Evolutionary conservation across 2,329 filamentous ascomycete species (phyloP), one percentile per base, ranked within the genome.

Genomic region (Neodidymelliopsis sp.): DNA sequence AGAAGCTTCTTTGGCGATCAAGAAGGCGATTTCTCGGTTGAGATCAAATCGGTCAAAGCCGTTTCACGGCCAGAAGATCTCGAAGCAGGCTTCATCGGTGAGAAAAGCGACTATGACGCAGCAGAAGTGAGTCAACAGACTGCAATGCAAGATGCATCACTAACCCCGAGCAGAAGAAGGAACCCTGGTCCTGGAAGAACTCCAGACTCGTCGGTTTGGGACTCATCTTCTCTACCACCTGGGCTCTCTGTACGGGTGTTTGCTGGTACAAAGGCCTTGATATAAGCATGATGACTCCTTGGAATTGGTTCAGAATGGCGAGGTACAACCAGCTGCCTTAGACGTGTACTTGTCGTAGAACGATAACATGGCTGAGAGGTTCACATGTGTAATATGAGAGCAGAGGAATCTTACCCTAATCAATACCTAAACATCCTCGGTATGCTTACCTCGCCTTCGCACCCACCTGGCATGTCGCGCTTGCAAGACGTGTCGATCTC

Each of bases 1-100:
- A 77, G 90, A 68, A 94, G 89, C 71, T 91, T 90, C 76, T 92
- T 92, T 59, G 89, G 86, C 7, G 74, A 81, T 0, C 89, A 92
- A 70, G 77, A 89, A 54, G 89, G 89, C 3, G 76, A 84, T 3
- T 91, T 91, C 58, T 77, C 75, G 3, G 66, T 89, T 4, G 74
- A 77, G 2, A 70, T 89, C 49, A 70, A 70, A 22, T 83, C 81
- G 1, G 81, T 88, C 48, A 77, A 79, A 10, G 82, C 81, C 7
- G 62, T 77, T 3, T 47, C 51, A 9, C 54, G 53, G 27, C 42
- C 61, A 6, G 35, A 44, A 4, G 67, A 70, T 25, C 24, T 62
- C 3, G 70, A 72, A 39, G 68, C 59, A 33, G 60, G 65, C 1
- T 31, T 53, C 12, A 24, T 31, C n/a, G 22, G 27, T 33, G 49